phyloP scores from a whole-genome alignment of 768 basidiomycete species.

The Lentinula sp. region DNA sequence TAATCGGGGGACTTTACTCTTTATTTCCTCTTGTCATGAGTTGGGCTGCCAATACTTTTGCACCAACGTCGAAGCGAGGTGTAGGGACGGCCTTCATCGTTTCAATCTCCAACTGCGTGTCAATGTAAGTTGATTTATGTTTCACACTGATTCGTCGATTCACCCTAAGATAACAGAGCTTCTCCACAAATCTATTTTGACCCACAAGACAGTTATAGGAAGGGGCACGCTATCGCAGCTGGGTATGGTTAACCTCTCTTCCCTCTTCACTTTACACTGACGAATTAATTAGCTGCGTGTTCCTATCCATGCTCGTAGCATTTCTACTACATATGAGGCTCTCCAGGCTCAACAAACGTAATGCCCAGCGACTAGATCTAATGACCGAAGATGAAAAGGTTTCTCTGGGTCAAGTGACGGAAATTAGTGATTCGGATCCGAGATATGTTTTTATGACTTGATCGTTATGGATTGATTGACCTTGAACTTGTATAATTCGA shows the following conservation, averaged over 20 bases:
- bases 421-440: conserved; percentile 46
- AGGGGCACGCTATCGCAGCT: conserved; percentile 52
- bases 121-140: conserved; percentile 33
- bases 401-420: conserved; percentile 18
- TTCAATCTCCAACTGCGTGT: conserved; percentile 52
- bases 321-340: conserved; percentile 42
- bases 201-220: conserved; percentile 40
- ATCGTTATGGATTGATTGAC: background rate
- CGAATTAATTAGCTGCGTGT: conserved; percentile 29
- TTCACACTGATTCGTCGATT: background rate
- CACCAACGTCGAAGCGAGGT: conserved; percentile 54
- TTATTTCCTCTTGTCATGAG: conserved; percentile 58
- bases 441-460: conserved; percentile 48
- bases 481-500: background rate
- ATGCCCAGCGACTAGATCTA: conserved; percentile 20
- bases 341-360: conserved; percentile 33
- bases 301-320: conserved; percentile 34
- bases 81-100: conserved; percentile 58
- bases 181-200: conserved; percentile 57
- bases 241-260: conserved; percentile 23
- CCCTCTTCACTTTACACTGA: background rate
- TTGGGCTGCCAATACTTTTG: conserved; percentile 57
- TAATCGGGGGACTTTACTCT: conserved; percentile 48
- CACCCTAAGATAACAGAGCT: conserved; percentile 26
- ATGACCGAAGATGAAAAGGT: conserved; percentile 25